Base-by-base conservation (phyloP, 2,329 filamentous ascomycete genomes). In the Aspergillus melleus region DNA sequence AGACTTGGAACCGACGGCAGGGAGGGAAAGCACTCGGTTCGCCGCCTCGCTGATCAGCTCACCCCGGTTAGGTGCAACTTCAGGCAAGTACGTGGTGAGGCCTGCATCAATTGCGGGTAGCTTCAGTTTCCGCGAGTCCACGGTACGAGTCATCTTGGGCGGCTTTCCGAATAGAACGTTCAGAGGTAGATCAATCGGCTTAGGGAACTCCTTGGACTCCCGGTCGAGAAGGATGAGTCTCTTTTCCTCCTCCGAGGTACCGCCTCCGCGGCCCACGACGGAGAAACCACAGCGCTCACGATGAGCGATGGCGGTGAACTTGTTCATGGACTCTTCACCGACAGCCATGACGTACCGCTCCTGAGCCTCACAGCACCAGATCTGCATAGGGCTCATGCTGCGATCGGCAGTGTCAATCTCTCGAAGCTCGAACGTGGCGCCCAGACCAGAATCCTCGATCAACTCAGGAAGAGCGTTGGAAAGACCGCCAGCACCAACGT, bases 331-430 rank as follows among this genome's bases (percentile, higher is more conserved):
- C 20, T 95, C 89, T 54, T 87, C 86, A 61, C 93, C 92, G 63
- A 99, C 87, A 9, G 96, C 88, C 69, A 99, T 81, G 8, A 99
- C 95, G 70, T 99, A 99, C 74, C 95, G 86, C 77, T 99, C 95
- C 74, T 99, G 95, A 0, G 95, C 92, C 75, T 98, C 94, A 69
- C 94, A 96, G 76, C 95, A 97, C 93, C 94, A 98, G 51, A 99
- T 96, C 74, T 98, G 91, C 59, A 99, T 85, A 20, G 95, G 95
- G 70, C 91, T 96, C 90, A 99, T 94, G 72, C 91, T 90, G 64
- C 84, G 87, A 76, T 98, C 95, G 2, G 91, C 90, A 73, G 87
- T 96, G 73, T 97, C 92, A 42, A 99, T 84, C 71, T 98, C 91
- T 64, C 95, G 88, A n/a, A 99, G 84, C 76, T 99, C 94, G 66